These are phyloP conservation scores for Cladophialophora yegresii DNA, from an alignment of 2,329 filamentous ascomycete species.

Conservation along the genomic window DNA sequence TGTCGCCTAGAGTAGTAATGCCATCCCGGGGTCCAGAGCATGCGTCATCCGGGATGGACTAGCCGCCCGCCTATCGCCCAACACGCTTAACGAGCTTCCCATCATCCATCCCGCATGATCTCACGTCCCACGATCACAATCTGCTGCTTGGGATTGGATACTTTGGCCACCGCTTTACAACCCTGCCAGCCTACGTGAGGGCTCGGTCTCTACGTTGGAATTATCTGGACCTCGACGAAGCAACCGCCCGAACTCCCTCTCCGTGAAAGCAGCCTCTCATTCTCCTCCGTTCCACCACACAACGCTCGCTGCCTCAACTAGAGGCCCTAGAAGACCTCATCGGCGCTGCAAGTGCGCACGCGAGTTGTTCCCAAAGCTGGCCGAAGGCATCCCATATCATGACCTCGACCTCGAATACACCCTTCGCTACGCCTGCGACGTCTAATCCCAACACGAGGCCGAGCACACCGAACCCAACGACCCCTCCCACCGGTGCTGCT, in stretches of 20 bases:
- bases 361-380: conserved; percentile 4
- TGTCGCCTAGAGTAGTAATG: neutral
- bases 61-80: conserved; percentile 3
- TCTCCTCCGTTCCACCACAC: conserved; percentile 13
- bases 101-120: conserved; percentile 27
- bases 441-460: conserved; percentile 32
- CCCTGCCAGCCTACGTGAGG: conserved; percentile 9
- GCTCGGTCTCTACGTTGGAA: conserved; percentile 9
- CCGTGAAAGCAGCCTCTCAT: conserved; percentile 12
- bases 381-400: conserved; percentile 22
- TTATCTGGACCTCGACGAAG: conserved; percentile 15
- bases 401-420: conserved; percentile 32
- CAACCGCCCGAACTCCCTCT: neutral
- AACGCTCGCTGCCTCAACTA: conserved; percentile 2
- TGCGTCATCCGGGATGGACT: conserved; percentile 4
- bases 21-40: neutral
- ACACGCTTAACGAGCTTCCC: conserved; percentile 5
- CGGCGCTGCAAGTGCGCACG: conserved; percentile 11
- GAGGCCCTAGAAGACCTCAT: conserved; percentile 15
- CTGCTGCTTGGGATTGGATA: conserved; percentile 31
- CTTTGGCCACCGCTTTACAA: conserved; percentile 11
- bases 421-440: conserved; percentile 31
- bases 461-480: conserved; percentile 34
- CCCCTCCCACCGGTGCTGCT: conserved; percentile 39
- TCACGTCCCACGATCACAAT: conserved; percentile 29